phyloP scores from a whole-genome alignment of 179 eudicot genomes.

The Gypsophila paniculata region DNA sequence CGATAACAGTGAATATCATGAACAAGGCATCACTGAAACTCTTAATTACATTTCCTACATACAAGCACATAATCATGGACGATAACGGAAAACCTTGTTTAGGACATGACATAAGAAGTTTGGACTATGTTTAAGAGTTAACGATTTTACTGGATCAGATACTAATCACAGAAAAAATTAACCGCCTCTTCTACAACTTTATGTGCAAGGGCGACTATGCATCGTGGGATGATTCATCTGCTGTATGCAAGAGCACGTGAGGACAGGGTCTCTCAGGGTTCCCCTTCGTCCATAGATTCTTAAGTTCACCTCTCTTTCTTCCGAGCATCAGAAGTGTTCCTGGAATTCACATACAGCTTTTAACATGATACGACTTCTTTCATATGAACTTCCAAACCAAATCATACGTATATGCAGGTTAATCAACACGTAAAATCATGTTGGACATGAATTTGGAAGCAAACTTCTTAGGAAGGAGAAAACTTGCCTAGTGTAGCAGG shows the following conservation, averaged over 20 bases:
- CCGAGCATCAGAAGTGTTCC: slow-evolving; percentile 63
- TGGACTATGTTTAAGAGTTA: background rate
- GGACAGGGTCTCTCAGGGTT: slow-evolving; percentile 66
- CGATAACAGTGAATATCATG: no score
- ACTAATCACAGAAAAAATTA: slow-evolving; percentile 21
- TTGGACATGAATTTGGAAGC: background rate
- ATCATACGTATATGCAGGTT: background rate
- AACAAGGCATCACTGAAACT: no score
- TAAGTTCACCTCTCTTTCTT: slow-evolving; percentile 61
- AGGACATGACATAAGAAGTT: background rate
- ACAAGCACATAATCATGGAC: slow-evolving; percentile 8
- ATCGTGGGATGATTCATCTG: slow-evolving; percentile 31
- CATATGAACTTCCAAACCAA: background rate
- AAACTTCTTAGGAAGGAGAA: background rate
- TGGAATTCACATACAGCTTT: slow-evolving; percentile 26
- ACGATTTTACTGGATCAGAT: slow-evolving; percentile 1
- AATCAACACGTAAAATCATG: background rate
- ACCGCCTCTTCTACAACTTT: slow-evolving; percentile 10
- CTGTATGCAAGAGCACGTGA: slow-evolving; percentile 40
- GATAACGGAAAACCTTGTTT: background rate
- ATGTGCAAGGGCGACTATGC: background rate
- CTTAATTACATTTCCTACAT: no score
- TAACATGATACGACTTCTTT: background rate
- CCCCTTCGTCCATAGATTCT: slow-evolving; percentile 60
- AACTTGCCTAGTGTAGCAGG: slow-evolving; percentile 67